Percentiles rank a stretch among this genome's conserved stretches.
Conservation (phyloP, 164 flowering plant species). For the Macadamia tetraphylla region DNA sequence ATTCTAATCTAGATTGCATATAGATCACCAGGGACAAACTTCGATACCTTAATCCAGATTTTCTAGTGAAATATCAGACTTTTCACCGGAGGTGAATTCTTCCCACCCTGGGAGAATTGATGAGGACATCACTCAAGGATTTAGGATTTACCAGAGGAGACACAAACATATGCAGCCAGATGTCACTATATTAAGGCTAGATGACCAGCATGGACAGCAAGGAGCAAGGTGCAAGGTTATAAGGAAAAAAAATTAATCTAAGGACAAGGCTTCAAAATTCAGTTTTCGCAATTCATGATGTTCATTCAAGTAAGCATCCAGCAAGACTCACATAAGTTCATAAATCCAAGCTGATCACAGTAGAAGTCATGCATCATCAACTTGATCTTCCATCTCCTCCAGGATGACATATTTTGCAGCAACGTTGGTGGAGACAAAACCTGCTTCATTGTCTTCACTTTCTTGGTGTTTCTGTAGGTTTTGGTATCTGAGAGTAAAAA, state of each 20-base stretch:
- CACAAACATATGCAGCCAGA: no score
- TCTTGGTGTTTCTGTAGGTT: conserved; percentile 51
- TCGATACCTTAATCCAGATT: no score
- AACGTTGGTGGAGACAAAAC: conserved; percentile 22
- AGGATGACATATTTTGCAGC: conserved; percentile 80
- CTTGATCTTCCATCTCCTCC: conserved; percentile 75
- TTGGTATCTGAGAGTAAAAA: conserved; percentile 44
- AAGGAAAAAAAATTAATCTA: neutral
- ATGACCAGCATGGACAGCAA: no score
- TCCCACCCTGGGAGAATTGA: no score
- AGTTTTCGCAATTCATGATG: neutral
- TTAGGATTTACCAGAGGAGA: no score
- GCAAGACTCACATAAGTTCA: conserved; percentile 7
- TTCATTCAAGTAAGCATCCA: neutral
- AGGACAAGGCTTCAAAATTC: neutral
- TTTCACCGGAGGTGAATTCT: no score
- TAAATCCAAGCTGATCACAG: neutral
- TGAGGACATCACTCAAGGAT: no score
- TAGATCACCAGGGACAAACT: no score
- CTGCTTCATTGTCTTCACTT: conserved; percentile 25
- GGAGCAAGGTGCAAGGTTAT: neutral
- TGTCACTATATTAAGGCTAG: no score
- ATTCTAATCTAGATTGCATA: no score
- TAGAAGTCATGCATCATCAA: conserved; percentile 28
- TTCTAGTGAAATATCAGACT: no score